These are phyloP conservation scores for Pythium dissotocum DNA, from an alignment of 352 stramenopile species.

Conservation along the genomic window DNA sequence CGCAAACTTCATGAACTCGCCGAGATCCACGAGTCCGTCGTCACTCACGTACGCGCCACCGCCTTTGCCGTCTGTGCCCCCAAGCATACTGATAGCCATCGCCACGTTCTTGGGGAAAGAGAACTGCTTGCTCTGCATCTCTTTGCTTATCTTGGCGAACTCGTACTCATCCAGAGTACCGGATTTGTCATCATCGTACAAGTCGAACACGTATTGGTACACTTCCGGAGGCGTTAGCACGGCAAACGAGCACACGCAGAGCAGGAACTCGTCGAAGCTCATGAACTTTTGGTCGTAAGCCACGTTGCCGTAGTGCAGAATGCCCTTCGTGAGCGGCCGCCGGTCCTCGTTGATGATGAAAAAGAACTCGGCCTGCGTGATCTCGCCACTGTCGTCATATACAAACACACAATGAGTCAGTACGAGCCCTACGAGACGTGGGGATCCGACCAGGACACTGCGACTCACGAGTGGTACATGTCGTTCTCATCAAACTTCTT, in stretches of 20 bases:
- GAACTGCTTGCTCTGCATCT: constrained; percentile 70
- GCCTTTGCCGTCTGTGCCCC: constrained; percentile 31
- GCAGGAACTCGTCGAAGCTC: constrained; percentile 65
- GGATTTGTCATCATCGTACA: constrained; percentile 65
- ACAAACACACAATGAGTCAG: constrained; percentile 1
- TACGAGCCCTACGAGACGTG: neutral
- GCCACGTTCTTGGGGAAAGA: constrained; percentile 63
- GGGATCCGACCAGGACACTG: no score
- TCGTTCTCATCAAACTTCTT: constrained; percentile 71
- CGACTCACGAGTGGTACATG: constrained; percentile 62
- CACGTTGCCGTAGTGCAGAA: constrained; percentile 50
- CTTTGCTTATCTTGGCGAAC: constrained; percentile 61
- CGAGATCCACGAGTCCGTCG: constrained; percentile 27
- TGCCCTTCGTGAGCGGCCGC: constrained; percentile 52
- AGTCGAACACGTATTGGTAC: constrained; percentile 68
- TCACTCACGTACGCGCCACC: constrained; percentile 9
- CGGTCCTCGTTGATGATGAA: constrained; percentile 67
- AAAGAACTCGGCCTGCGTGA: constrained; percentile 75
- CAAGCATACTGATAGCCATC: constrained; percentile 55
- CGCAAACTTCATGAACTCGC: constrained; percentile 30
- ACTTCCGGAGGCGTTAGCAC: constrained; percentile 64
- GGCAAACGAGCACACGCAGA: constrained; percentile 60
- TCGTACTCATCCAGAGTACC: constrained; percentile 60
- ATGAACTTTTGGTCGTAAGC: constrained; percentile 49
- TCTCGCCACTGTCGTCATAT: constrained; percentile 47